A percentile compares a stretch with the other conserved stretches of the same genome.
phyloP scores from a whole-genome alignment of 768 basidiomycete species.

The Termitomyces sp. region DNA sequence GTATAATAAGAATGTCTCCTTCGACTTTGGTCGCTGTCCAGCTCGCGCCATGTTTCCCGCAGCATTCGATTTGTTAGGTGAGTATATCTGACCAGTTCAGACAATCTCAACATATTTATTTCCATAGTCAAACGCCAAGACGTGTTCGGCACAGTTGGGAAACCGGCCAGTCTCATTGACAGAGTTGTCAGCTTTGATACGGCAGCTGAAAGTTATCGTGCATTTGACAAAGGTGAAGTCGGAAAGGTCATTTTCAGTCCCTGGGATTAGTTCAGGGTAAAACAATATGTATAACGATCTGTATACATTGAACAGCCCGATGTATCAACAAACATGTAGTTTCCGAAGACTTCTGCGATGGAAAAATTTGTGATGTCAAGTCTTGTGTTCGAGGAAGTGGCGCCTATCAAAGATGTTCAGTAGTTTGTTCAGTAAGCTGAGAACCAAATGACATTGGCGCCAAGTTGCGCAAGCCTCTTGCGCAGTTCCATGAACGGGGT shows the following conservation, averaged over 20 bases:
- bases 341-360: background rate
- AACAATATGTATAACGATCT: background rate
- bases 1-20: slow-evolving; percentile 77
- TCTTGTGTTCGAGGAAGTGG: background rate
- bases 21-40: slow-evolving; percentile 82
- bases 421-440: too few relatives aligned
- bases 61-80: slow-evolving; percentile 64
- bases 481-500: background rate
- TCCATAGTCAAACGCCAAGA: slow-evolving; percentile 60
- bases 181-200: slow-evolving; percentile 58
- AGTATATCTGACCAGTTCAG: slow-evolving; percentile 10
- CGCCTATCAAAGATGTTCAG: background rate
- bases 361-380: background rate
- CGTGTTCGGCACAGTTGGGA: slow-evolving; percentile 71
- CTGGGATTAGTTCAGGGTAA: slow-evolving; percentile 41
- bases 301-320: background rate
- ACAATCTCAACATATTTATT: background rate
- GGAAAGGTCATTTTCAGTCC: slow-evolving; percentile 81
- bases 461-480: too few relatives aligned
- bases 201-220: slow-evolving; percentile 56
- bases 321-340: background rate
- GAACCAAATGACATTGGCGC: too few relatives aligned
- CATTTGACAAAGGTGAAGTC: slow-evolving; percentile 69
- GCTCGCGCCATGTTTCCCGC: slow-evolving; percentile 75
- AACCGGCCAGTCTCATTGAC: slow-evolving; percentile 62